Evolutionary conservation across 306 rosid species (phyloP).

Genomic region (Casuarina glauca): DNA sequence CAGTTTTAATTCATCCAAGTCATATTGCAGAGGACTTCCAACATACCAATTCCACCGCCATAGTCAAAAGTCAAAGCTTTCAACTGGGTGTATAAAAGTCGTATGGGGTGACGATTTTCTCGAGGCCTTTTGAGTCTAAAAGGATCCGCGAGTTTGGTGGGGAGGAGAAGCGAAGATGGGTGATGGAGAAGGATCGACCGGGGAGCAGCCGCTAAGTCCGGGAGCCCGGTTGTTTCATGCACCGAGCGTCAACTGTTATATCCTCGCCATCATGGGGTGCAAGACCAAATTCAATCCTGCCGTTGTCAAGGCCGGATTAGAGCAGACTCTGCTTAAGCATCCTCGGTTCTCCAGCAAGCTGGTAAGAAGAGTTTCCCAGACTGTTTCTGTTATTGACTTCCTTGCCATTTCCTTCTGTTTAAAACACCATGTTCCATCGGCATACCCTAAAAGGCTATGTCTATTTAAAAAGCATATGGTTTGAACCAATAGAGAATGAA

Average conservation of each 20-base stretch:
- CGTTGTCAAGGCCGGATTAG: slow-evolving; percentile 41
- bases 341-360: slow-evolving; percentile 61
- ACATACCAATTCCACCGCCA: too few relatives aligned
- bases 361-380: slow-evolving; percentile 18
- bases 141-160: too few relatives aligned
- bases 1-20: too few relatives aligned
- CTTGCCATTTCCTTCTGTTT: background rate
- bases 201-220: slow-evolving; percentile 44
- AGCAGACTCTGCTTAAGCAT: slow-evolving; percentile 45
- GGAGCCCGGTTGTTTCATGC: slow-evolving; percentile 46
- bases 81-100: too few relatives aligned
- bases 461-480: too few relatives aligned
- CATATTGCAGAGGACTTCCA: too few relatives aligned
- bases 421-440: too few relatives aligned
- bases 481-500: too few relatives aligned
- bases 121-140: too few relatives aligned
- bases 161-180: slow-evolving; percentile 10
- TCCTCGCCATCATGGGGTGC: slow-evolving; percentile 46
- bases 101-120: too few relatives aligned
- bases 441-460: too few relatives aligned
- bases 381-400: background rate
- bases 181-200: background rate
- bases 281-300: slow-evolving; percentile 40
- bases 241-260: slow-evolving; percentile 43
- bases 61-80: too few relatives aligned